Evolutionary conservation across 2,329 filamentous ascomycete genomes (phyloP).

Genomic region (Didymella exigua): DNA sequence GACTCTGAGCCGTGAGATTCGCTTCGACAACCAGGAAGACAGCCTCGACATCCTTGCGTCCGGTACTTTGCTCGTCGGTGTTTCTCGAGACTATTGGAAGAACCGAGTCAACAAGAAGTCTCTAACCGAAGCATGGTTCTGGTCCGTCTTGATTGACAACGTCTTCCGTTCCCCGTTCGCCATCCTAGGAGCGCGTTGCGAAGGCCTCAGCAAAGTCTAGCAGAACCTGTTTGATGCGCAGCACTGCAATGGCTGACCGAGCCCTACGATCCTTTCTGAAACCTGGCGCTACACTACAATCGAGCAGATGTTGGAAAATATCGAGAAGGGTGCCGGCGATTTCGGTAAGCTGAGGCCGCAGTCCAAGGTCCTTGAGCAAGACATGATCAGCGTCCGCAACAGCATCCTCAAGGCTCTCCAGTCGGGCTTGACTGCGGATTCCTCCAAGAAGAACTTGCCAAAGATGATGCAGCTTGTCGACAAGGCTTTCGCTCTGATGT

Average conservation of each 20-base stretch:
- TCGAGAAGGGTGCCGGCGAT: no score
- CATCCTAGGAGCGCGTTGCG: not conserved
- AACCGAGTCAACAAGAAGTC: not conserved
- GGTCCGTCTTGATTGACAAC: not conserved
- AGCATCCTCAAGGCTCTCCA: no score
- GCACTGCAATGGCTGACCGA: not conserved
- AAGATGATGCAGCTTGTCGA: constrained; percentile 4
- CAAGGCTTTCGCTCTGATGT: constrained; percentile 20
- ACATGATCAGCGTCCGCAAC: no score
- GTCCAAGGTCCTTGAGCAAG: no score
- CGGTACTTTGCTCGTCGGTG: not conserved
- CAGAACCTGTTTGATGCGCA: not conserved
- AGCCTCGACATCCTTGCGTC: not conserved
- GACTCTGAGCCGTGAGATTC: constrained; percentile 15
- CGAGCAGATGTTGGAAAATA: not conserved
- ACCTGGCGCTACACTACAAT: not conserved
- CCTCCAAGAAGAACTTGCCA: no score
- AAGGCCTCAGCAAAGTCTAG: not conserved
- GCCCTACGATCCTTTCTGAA: not conserved
- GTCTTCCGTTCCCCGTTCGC: not conserved
- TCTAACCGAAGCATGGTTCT: not conserved
- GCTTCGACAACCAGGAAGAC: not conserved
- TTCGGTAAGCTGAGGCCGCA: no score
- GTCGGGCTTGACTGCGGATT: no score
- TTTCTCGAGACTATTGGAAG: not conserved